Evolutionary conservation across 768 basidiomycete species (phyloP), one percentile per base, ranked within the genome.

Genomic region (Rubroboletus satanas): DNA sequence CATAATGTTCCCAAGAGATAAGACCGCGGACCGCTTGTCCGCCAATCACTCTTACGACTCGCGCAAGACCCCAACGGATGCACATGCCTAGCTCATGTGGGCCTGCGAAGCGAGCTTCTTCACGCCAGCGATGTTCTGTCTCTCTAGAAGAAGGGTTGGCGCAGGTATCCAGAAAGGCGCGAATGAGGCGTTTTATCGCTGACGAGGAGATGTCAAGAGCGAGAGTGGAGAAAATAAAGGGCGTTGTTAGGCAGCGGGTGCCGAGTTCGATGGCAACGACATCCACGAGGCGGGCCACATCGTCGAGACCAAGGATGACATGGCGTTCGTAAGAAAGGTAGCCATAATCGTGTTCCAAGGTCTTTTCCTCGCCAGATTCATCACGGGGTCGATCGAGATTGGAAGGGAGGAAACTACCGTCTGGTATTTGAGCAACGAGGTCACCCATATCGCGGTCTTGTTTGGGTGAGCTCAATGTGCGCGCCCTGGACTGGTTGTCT

Each of bases 51-150:
- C 92, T 73, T 35, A 91, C 80, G 44, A 92, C 82, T 26, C 94
- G 76, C 3, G 85, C 88, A 6, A 98, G 79, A 32, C 87, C 92
- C 97, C 97, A 99, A 23, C 95, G 85, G 32, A 98, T 76, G 63
- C 88, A 83, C 87, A 95, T 94, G 5, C 88, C 93, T 14, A 98
- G 76, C 64, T 97, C 91, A 57, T 95, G 87, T 11, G 91, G 87
- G 5, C 84, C 85, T 0, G 93, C 90, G 64, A 96, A 90, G 33
- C 76, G 74, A 2, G 93, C 86, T 66, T 98, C 94, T 61, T 93
- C 87, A 41, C 81, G 77, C 85, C 87, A 91, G 49, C 77, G 76
- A 26, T 62, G 63, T 45, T 87, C 85, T 8, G 78, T 81, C 12
- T 75, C 75, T 29, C 38, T 2, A 11, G 68, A 70, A 9, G 54